phyloP scores from a whole-genome alignment of 345 rosid genomes.

The Cardiospermum halicacabum region DNA sequence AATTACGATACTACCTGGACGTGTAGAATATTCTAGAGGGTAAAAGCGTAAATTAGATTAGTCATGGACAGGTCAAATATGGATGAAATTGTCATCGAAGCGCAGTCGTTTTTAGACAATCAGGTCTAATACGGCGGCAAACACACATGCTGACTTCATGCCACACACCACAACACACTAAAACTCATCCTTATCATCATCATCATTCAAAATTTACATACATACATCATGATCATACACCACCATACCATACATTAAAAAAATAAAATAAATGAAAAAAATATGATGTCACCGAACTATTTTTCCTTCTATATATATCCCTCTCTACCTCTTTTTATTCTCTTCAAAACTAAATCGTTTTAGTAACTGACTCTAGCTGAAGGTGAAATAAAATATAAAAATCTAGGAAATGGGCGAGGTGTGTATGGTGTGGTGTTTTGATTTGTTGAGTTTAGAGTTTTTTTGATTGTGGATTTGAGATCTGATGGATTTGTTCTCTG shows the following conservation, averaged over 20 bases:
- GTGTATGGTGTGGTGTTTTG: constrained; percentile 8
- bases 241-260: background rate
- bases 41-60: constrained; percentile 2
- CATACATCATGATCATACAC: constrained; percentile 2
- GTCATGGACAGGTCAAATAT: constrained; percentile 25
- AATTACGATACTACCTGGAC: background rate
- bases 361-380: background rate
- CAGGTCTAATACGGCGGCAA: constrained; percentile 40
- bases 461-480: background rate
- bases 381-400: background rate
- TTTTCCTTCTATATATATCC: constrained; percentile 28
- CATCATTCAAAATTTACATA: too few species aligned
- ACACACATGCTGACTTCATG: constrained; percentile 25
- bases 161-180: background rate
- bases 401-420: constrained; percentile 52
- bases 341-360: constrained; percentile 24
- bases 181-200: background rate
- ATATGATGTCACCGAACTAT: background rate
- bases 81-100: background rate
- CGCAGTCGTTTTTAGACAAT: constrained; percentile 25
- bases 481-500: background rate
- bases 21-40: background rate
- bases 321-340: constrained; percentile 11
- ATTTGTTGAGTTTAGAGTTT: too few species aligned
- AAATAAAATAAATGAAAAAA: constrained; percentile 1